Conservation (phyloP, 2,329 filamentous ascomycete species). For the Claviceps fusiformis region DNA sequence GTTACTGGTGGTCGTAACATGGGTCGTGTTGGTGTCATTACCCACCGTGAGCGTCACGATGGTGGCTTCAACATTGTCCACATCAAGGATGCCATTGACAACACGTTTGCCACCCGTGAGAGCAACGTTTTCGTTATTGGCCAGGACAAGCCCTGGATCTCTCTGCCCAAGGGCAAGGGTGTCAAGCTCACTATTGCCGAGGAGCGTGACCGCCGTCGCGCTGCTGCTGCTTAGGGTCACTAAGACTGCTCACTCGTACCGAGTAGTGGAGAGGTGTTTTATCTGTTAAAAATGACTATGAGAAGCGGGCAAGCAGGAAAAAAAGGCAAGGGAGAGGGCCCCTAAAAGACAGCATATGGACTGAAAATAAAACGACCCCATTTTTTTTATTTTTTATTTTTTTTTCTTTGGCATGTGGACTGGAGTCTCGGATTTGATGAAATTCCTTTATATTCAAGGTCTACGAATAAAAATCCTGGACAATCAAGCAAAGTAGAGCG, state of each 20-base stretch:
- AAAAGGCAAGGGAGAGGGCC: not conserved
- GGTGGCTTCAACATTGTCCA: constrained; percentile 99
- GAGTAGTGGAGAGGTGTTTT: constrained; percentile 7
- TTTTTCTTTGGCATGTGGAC: constrained; percentile 20
- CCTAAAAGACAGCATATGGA: not conserved
- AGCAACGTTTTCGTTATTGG: constrained; percentile 99
- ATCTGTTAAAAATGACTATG: constrained; percentile 9
- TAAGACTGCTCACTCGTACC: constrained; percentile 21
- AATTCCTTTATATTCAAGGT: constrained; percentile 17
- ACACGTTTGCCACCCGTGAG: constrained; percentile 98
- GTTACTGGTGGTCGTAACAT: constrained; percentile 99
- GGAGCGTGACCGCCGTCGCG: constrained; percentile 96
- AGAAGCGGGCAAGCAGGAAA: constrained; percentile 1
- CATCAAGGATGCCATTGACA: constrained; percentile 99
- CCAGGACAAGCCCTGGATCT: constrained; percentile 97
- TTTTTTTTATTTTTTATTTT: not conserved
- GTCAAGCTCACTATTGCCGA: constrained; percentile 99
- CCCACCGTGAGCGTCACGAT: constrained; percentile 98
- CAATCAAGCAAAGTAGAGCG: constrained; percentile 5
- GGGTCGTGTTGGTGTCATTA: constrained; percentile 99
- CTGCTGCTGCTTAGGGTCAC: constrained; percentile 31
- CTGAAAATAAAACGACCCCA: not conserved
- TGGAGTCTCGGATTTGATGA: constrained; percentile 28
- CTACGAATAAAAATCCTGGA: constrained; percentile 16
- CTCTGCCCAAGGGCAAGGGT: constrained; percentile 99